phyloP scores from a whole-genome alignment of 257 asterid genomes.

The Petunia secreta region DNA sequence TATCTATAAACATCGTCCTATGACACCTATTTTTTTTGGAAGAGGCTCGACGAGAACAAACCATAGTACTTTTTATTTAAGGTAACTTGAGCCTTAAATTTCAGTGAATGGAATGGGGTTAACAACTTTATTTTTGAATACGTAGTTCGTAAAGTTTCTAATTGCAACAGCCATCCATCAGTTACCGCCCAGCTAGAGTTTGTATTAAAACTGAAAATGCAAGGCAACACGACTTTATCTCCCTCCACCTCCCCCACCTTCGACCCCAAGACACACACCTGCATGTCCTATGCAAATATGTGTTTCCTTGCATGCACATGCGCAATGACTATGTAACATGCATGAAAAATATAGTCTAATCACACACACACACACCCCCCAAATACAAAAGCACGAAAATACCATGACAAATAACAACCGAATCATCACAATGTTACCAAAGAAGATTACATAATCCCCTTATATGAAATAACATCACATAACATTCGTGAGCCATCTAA shows the following conservation, averaged over 20 bases:
- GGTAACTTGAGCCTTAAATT: neutral
- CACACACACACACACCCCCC: neutral
- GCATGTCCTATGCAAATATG: neutral
- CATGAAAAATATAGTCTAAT: neutral
- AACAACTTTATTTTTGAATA: neutral
- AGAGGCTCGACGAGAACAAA: too few species aligned
- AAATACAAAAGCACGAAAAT: neutral
- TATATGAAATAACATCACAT: neutral
- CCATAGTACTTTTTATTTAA: neutral
- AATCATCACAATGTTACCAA: neutral
- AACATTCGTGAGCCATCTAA: slow-evolving; percentile 23
- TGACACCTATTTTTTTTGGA: too few species aligned
- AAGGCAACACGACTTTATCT: too few species aligned
- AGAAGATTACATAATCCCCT: neutral
- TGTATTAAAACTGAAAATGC: too few species aligned
- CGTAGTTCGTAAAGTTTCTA: fast-evolving
- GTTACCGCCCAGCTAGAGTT: too few species aligned
- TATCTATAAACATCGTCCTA: too few species aligned
- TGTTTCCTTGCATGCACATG: slow-evolving; percentile 2
- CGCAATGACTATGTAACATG: neutral
- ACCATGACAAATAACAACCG: slow-evolving; percentile 11
- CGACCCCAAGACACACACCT: neutral
- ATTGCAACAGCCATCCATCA: too few species aligned
- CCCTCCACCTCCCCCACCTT: neutral
- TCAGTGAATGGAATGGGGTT: neutral